These are phyloP conservation scores for Phytophthora pisi DNA, from an alignment of 352 stramenopile genomes.

Conservation along the genomic window DNA sequence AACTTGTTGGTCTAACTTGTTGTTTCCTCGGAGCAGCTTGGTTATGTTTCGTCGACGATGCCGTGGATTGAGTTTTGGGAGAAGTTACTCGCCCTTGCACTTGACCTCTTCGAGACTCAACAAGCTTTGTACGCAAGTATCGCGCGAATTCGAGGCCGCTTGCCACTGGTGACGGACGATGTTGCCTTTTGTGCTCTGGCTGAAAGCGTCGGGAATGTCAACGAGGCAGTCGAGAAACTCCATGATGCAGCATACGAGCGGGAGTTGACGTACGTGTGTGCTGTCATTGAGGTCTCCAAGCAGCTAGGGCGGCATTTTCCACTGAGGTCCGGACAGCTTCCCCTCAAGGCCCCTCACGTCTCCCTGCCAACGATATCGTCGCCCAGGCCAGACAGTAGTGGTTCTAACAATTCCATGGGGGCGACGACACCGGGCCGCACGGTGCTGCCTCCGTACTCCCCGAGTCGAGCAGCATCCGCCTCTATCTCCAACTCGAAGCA, in stretches of 20 bases:
- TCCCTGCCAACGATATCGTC: constrained; percentile 43
- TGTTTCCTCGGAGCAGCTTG: constrained; percentile 38
- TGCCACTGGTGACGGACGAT: constrained; percentile 53
- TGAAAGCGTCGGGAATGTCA: constrained; percentile 55
- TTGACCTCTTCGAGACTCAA: constrained; percentile 59
- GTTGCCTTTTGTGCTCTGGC: constrained; percentile 65
- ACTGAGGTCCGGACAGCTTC: constrained; percentile 4
- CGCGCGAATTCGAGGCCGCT: constrained; percentile 41
- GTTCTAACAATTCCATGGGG: not conserved
- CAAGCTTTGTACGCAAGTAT: constrained; percentile 47
- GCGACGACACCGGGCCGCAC: constrained; percentile 13
- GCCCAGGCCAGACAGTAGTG: constrained; percentile 5
- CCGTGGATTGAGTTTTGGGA: constrained; percentile 70
- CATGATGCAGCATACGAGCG: constrained; percentile 59
- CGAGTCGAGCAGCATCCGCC: constrained; percentile 1
- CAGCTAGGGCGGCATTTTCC: constrained; percentile 27
- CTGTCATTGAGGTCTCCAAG: constrained; percentile 51
- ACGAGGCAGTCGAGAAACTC: constrained; percentile 58
- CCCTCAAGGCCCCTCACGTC: constrained; percentile 21
- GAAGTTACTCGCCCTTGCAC: constrained; percentile 43
- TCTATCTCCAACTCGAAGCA: constrained; percentile 20
- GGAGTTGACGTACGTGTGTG: constrained; percentile 64
- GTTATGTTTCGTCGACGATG: constrained; percentile 57
- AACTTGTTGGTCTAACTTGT: not conserved
- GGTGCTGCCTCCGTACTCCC: constrained; percentile 32